Evolutionary conservation across 2,329 filamentous ascomycete genomes (phyloP).

Genomic region (Penicillium sp.): DNA sequence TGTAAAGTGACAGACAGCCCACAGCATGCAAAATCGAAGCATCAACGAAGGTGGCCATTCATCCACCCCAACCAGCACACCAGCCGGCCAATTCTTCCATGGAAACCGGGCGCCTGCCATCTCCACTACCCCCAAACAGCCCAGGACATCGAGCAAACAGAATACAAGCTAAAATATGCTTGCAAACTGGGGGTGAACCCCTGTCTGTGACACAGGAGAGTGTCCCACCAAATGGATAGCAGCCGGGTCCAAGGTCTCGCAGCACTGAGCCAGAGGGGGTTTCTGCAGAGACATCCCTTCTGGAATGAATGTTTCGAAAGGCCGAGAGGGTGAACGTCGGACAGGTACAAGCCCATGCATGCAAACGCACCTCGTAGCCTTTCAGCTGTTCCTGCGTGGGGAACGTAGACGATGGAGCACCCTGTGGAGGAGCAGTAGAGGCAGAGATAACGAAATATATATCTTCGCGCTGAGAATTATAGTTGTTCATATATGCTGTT

Average conservation of each 20-base stretch:
- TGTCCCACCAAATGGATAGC: constrained; percentile 41
- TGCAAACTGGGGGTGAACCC: constrained; percentile 60
- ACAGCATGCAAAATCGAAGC: background rate
- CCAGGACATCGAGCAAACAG: constrained; percentile 65
- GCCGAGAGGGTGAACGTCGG: constrained; percentile 76
- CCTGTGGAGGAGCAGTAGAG: constrained; percentile 33
- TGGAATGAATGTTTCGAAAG: constrained; percentile 51
- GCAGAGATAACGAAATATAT: constrained; percentile 68
- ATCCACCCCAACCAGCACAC: constrained; percentile 50
- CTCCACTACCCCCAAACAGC: constrained; percentile 59
- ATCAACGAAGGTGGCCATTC: constrained; percentile 5
- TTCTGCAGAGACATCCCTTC: constrained; percentile 15
- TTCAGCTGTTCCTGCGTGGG: constrained; percentile 28
- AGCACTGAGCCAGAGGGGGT: constrained; percentile 4
- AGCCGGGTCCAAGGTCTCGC: constrained; percentile 9
- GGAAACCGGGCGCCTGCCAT: constrained; percentile 52
- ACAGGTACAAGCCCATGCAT: constrained; percentile 87
- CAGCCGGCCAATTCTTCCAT: constrained; percentile 73
- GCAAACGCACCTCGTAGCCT: constrained; percentile 70
- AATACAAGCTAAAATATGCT: constrained; percentile 84
- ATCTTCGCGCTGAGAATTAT: constrained; percentile 12
- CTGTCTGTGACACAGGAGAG: constrained; percentile 24
- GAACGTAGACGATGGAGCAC: constrained; percentile 23
- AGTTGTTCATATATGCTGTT: background rate
- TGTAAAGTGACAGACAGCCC: background rate